Conservation (phyloP, 176 grass and related monocot genomes). For the Metroxylon sagu region DNA sequence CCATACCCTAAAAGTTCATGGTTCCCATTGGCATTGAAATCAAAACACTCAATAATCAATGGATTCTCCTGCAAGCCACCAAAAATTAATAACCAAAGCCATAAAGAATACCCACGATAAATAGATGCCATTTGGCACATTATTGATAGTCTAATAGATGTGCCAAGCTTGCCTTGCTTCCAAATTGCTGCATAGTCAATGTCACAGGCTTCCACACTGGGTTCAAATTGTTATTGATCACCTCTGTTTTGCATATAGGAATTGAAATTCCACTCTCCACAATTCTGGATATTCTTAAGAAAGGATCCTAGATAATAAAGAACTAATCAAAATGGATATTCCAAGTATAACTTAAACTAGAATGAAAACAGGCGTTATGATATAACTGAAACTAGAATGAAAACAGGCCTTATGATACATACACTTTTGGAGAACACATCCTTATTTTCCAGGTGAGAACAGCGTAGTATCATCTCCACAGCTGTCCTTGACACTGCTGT, state of each 20-base stretch:
- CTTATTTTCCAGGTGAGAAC: slow-evolving; percentile 64
- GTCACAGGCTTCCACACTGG: slow-evolving; percentile 78
- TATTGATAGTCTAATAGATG: too few relatives aligned
- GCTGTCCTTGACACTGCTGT: slow-evolving; percentile 57
- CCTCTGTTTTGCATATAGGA: slow-evolving; percentile 92
- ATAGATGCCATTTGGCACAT: not conserved
- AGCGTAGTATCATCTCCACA: slow-evolving; percentile 56
- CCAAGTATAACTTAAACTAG: not conserved
- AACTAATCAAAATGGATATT: not conserved
- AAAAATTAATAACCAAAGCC: slow-evolving; percentile 18
- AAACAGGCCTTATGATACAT: slow-evolving; percentile 18
- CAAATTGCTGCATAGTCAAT: slow-evolving; percentile 75
- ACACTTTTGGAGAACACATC: slow-evolving; percentile 93
- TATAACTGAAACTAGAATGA: slow-evolving; percentile 41
- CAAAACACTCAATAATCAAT: slow-evolving; percentile 88
- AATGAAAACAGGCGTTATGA: not conserved
- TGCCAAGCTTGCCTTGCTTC: slow-evolving; percentile 59
- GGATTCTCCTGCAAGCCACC: slow-evolving; percentile 86
- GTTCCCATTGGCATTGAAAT: slow-evolving; percentile 81
- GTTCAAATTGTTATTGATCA: slow-evolving; percentile 62
- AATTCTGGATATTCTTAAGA: slow-evolving; percentile 72
- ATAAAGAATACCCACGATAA: not conserved
- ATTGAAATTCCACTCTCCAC: slow-evolving; percentile 51
- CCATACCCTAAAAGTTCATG: slow-evolving; percentile 73
- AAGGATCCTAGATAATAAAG: slow-evolving; percentile 68